Evolutionary conservation across 306 rosid genomes (phyloP).

Genomic region (Castanospermum australe): DNA sequence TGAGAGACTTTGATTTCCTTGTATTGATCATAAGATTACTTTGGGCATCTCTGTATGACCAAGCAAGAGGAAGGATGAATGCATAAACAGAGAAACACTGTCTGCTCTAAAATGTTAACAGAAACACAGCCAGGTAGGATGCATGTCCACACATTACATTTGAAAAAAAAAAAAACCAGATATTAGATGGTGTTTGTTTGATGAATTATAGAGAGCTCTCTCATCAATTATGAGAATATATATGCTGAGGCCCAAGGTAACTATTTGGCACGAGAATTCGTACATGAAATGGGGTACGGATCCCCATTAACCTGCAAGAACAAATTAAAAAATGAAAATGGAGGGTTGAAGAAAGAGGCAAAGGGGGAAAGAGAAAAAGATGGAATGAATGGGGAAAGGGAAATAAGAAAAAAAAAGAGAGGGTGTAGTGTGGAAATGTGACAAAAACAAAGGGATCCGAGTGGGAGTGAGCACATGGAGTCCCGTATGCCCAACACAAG

Average conservation of each 20-base stretch:
- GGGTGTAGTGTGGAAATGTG: slow-evolving; percentile 61
- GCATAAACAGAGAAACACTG: neutral
- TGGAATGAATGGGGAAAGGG: too few species aligned
- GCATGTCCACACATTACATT: slow-evolving; percentile 31
- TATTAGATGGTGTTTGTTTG: neutral
- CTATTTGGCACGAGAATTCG: neutral
- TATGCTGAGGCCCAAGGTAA: neutral
- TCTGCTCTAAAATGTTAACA: neutral
- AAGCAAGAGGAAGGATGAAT: slow-evolving; percentile 8
- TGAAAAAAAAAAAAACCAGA: too few species aligned
- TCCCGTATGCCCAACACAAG: slow-evolving; percentile 88
- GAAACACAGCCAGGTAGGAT: neutral
- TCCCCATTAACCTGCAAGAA: slow-evolving; percentile 17
- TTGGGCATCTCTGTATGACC: neutral
- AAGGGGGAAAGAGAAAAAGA: too few species aligned
- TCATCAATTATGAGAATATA: slow-evolving; percentile 33
- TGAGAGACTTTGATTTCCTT: slow-evolving; percentile 10
- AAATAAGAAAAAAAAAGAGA: neutral
- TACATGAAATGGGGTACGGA: slow-evolving; percentile 44
- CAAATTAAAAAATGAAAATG: neutral
- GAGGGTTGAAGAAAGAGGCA: neutral
- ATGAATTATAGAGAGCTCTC: slow-evolving; percentile 1
- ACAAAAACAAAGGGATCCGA: slow-evolving; percentile 44
- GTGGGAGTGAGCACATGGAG: slow-evolving; percentile 74
- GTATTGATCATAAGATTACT: slow-evolving; percentile 8